Evolutionary conservation across 192 early-diverging fungal species (phyloP), one percentile per base, ranked within the genome.

Genomic region (Gamsiella multidivaricata): DNA sequence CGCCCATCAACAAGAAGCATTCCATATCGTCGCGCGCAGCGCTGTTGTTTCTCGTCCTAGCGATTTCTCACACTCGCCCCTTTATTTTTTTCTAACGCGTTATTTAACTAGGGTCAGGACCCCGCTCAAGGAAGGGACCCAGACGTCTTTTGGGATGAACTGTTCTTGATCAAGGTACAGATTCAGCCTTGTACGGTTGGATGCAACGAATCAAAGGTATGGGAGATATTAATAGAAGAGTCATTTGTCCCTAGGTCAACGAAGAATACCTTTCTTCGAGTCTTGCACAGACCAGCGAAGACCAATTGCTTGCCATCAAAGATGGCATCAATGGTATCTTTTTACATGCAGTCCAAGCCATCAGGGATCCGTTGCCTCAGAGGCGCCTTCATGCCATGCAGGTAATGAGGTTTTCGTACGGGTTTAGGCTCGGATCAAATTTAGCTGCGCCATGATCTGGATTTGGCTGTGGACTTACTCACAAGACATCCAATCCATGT

Each of bases 281-380:
- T 36, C 42, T 85, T 15, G 41, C 72, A 12, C 60, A 63, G n/a
- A 83, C 74, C 17, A 79, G 79, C 1, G 83, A 85, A 53, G 85
- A 88, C 20, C 58, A 82, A 6, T 51, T 88, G 31, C 65, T 88
- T 10, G 61, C 59, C 2, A 65, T 82, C 8, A 66, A 78, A 33
- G 74, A 74, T 15, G 80, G 81, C 10, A 75, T 84, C 33, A 70
- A 69, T 10, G 70, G 46, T 23, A 71, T 88, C 5, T 86, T 88
- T 46, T 36, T 58, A 15, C 80, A 83, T 9, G 75, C 83, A 8
- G 69, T 86, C 9, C 79, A 82, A 23, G 54, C 65, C 18, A 73
- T 88, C 75, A 78, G 61, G n/a, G 73, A 72, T 20, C 74, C 74
- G 25, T 25, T 78, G n/a, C 65, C 74, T 10, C 74, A 78, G 32